These are phyloP conservation scores for Geotrichum bryndzae DNA, from an alignment of 1,139 yeast species.

Conservation along the genomic window DNA sequence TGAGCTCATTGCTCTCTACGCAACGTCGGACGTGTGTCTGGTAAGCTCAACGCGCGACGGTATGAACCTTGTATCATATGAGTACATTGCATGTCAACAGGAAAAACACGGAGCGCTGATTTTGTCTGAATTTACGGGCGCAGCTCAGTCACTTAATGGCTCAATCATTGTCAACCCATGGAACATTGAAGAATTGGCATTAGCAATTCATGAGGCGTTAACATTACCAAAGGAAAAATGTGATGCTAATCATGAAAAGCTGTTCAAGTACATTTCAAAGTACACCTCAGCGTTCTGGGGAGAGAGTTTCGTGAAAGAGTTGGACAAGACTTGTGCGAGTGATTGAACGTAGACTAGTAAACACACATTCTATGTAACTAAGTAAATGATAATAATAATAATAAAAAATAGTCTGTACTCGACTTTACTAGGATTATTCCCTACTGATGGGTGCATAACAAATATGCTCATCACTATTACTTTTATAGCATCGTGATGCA, in stretches of 20 bases:
- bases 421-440: too few relatives aligned
- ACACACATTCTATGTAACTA: too few relatives aligned
- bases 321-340: slow-evolving; percentile 29
- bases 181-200: slow-evolving; percentile 92
- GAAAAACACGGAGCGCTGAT: slow-evolving; percentile 80
- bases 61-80: slow-evolving; percentile 94
- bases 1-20: slow-evolving; percentile 82
- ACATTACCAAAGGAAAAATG: slow-evolving; percentile 80
- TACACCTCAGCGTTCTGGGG: slow-evolving; percentile 98
- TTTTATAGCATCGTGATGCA: too few relatives aligned
- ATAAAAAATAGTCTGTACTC: too few relatives aligned
- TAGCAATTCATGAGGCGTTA: slow-evolving; percentile 78
- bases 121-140: slow-evolving; percentile 93
- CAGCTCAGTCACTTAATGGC: slow-evolving; percentile 96
- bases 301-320: slow-evolving; percentile 85
- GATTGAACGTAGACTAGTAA: neutral
- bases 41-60: slow-evolving; percentile 97
- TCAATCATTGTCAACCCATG: slow-evolving; percentile 93
- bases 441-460: too few relatives aligned
- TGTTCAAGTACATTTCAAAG: slow-evolving; percentile 81
- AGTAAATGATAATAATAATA: too few relatives aligned
- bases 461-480: too few relatives aligned
- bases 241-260: slow-evolving; percentile 67
- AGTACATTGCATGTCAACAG: slow-evolving; percentile 93
- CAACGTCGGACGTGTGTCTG: slow-evolving; percentile 81